phyloP scores from a whole-genome alignment of 352 stramenopile species.

The Thalassiosira sp. region DNA sequence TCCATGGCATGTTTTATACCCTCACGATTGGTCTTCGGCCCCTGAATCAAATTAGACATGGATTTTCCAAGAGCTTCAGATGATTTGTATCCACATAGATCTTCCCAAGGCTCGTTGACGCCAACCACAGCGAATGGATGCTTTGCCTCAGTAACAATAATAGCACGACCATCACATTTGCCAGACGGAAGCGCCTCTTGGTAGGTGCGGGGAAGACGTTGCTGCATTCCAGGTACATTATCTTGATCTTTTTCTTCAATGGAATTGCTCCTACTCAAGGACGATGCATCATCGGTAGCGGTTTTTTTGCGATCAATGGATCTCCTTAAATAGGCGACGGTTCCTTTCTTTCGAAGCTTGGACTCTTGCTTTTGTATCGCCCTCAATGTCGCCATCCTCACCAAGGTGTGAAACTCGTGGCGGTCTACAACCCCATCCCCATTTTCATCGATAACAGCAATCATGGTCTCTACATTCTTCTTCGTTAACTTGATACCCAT shows the following conservation, averaged over 20 bases:
- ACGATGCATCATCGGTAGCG: not conserved
- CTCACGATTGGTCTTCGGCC: conserved; percentile 10
- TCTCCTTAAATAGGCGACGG: not conserved
- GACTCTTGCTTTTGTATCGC: conserved; percentile 7
- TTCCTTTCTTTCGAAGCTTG: not conserved
- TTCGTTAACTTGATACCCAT: conserved; percentile 8
- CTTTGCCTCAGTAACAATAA: conserved; percentile 7
- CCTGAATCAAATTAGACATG: conserved; percentile 13
- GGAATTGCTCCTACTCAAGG: not conserved
- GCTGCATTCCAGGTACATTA: not conserved
- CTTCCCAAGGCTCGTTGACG: conserved; percentile 9
- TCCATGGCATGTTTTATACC: conserved; percentile 7
- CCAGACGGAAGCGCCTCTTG: conserved; percentile 2
- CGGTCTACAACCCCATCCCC: conserved; percentile 5
- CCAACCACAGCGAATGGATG: conserved; percentile 1
- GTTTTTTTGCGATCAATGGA: not conserved
- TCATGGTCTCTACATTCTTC: conserved; percentile 1
- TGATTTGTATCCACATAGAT: conserved; percentile 12
- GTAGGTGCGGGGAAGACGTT: conserved; percentile 3
- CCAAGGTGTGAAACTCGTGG: conserved; percentile 4
- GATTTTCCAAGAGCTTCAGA: conserved; percentile 1
- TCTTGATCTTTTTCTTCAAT: not conserved
- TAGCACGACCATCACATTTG: not conserved
- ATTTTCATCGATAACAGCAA: conserved; percentile 13
- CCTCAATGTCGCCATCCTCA: conserved; percentile 3